phyloP scores from a whole-genome alignment of 371 early-diverging fungal genomes.

The Mucor indicus region DNA sequence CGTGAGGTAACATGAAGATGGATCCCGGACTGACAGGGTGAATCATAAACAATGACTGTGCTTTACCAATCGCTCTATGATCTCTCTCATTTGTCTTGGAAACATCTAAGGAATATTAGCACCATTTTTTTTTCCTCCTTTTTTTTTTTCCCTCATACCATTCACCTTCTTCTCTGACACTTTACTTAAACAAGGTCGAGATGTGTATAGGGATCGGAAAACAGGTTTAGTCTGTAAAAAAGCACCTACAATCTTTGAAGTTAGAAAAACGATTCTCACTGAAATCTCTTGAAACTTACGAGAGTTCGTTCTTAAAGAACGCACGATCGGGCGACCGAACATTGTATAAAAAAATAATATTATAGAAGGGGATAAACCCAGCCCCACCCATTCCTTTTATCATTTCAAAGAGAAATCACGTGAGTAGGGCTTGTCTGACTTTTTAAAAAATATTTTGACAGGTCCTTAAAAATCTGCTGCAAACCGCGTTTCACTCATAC shows the following conservation, averaged over 20 bases:
- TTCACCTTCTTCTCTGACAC: conserved; percentile 2
- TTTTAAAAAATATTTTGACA: too few relatives aligned
- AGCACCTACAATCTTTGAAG: not conserved
- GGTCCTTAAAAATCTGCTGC: too few relatives aligned
- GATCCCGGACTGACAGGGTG: conserved; percentile 88
- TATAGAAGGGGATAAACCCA: too few relatives aligned
- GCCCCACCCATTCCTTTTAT: too few relatives aligned
- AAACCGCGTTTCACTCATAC: conserved; percentile 3
- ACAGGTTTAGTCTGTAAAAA: not conserved
- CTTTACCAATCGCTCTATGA: conserved; percentile 95
- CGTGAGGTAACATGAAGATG: conserved; percentile 94
- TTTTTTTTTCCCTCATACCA: not conserved
- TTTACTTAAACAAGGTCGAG: conserved; percentile 3
- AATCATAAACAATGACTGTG: conserved; percentile 68
- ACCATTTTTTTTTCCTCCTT: not conserved
- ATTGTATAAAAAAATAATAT: not conserved
- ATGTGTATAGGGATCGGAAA: conserved; percentile 4
- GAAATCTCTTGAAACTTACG: not conserved
- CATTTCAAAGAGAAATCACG: too few relatives aligned
- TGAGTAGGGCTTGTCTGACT: too few relatives aligned
- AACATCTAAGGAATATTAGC: conserved; percentile 10
- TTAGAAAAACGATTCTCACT: not conserved
- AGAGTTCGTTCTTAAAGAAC: conserved; percentile 3
- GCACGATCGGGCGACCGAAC: conserved; percentile 7
- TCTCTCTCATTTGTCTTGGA: conserved; percentile 57